Percentiles rank a stretch among this genome's conserved stretches.
These are phyloP conservation scores for Acanthamoeba lenticulata DNA, from an alignment of 208 protist species.

Conservation along the genomic window DNA sequence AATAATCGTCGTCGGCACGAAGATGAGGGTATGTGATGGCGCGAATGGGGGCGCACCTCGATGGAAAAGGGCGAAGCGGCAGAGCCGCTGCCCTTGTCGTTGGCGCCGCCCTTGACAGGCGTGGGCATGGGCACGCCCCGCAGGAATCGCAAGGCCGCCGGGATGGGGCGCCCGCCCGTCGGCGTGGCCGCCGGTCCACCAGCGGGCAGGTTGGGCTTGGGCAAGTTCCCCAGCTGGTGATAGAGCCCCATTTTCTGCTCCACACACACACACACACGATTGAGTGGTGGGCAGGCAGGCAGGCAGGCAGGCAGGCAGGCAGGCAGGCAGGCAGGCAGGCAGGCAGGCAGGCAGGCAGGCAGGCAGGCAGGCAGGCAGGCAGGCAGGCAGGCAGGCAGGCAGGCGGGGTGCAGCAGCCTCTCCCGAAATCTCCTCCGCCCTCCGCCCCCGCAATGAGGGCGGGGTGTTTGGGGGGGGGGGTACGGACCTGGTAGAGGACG, in stretches of 20 bases:
- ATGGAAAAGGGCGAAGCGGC: constrained; percentile 4
- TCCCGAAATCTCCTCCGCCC: too few relatives aligned
- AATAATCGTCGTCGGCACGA: not conserved
- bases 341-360: too few relatives aligned
- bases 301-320: too few relatives aligned
- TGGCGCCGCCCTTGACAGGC: not conserved
- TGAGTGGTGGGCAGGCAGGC: too few relatives aligned
- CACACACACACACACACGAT: too few relatives aligned
- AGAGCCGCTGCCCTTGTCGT: not conserved
- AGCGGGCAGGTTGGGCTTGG: not conserved
- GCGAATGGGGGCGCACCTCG: not conserved
- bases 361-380: too few relatives aligned
- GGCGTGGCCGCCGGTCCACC: not conserved
- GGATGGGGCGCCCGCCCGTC: not conserved
- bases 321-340: too few relatives aligned
- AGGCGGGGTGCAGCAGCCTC: too few relatives aligned
- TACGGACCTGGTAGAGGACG: not conserved
- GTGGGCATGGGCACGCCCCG: not conserved
- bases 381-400: too few relatives aligned
- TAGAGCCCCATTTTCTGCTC: constrained; percentile 57
- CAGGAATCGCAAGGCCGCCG: constrained; percentile 28
- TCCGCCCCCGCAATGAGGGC: too few relatives aligned
- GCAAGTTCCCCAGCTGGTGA: not conserved
- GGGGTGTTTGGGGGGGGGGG: not conserved
- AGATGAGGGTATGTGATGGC: not conserved